Evolutionary conservation across 2,329 filamentous ascomycete genomes (phyloP), one percentile per base, ranked within the genome.

Genomic region (Hymenotorrendiella dingleyae): DNA sequence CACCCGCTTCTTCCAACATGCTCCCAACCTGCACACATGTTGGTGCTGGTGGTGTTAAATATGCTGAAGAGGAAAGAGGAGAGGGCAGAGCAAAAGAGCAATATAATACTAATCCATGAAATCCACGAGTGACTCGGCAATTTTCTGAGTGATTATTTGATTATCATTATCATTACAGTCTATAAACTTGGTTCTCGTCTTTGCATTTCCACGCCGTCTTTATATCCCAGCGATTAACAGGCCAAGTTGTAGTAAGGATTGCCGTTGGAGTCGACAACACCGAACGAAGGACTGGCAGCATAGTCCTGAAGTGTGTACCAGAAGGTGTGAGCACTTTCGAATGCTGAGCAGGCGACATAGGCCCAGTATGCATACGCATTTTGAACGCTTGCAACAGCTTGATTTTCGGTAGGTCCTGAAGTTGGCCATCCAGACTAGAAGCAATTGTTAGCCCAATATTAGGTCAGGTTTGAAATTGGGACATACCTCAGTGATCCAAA

Each of bases 361-460:
- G 72, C 64, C 77, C 79, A 85, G 70, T 80, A 85, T 49, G 66
- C 69, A 67, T 79, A 70, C 47, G 80, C 76, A 59, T 84, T 84
- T 23, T 67, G 61, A 22, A 73, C 62, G 49, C 67, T 74, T 36
- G 81, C 60, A 8, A 72, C 69, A 40, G 74, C 80, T 61, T 71
- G 53, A 40, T 77, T 76, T 63, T 71, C 73, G 38, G 67, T 65
- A 9, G 66, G 58, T 28, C 81, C 81, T 26, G 60, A 64, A 37
- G 69, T 66, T 38, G 81, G 80, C 80, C 79, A 84, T 55, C 80
- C 80, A 20, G 41, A 37, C 41, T 40, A 19, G 17, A 16, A 19
- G 2, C 10, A 11, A 9, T 32, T 6, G 14, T 28, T 33, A 28
- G 20, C 5, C n/a, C 21, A 24, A n/a, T 7, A 16, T 24, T 9